phyloP scores from a whole-genome alignment of 2,329 filamentous ascomycete species.

The Colletotrichum falcatum region DNA sequence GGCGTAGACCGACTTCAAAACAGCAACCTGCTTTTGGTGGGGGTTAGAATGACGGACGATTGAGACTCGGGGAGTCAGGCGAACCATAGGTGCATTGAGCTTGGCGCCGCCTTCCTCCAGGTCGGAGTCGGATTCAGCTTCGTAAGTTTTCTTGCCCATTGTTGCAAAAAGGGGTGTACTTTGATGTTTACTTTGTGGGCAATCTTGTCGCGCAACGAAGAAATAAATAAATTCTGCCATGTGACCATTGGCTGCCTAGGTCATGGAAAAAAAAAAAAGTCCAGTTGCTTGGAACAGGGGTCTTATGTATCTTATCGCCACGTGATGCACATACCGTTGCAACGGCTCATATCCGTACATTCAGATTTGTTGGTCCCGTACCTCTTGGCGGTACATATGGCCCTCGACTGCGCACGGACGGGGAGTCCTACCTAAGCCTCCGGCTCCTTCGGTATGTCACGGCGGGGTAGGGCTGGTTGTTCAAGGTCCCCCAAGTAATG shows the following conservation, averaged over 20 bases:
- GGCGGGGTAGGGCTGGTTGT: conserved; percentile 28
- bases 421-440: conserved; percentile 7
- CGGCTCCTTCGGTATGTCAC: conserved; percentile 10
- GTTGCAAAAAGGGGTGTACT: background rate
- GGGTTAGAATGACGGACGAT: conserved; percentile 22
- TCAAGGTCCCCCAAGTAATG: background rate
- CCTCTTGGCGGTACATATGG: background rate
- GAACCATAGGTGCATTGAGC: conserved; percentile 30
- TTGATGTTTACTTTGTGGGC: background rate
- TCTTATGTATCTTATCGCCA: conserved; percentile 36
- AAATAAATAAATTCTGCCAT: conserved; percentile 20
- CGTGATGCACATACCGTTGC: conserved; percentile 9
- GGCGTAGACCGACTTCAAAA: conserved; percentile 16
- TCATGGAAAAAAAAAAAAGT: conserved; percentile 22
- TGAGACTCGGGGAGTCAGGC: conserved; percentile 13
- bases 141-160: conserved; percentile 29
- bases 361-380: background rate
- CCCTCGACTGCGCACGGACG: conserved; percentile 13
- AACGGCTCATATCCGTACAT: background rate
- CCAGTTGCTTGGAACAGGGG: conserved; percentile 17
- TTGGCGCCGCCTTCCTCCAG: conserved; percentile 35
- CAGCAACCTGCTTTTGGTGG: conserved; percentile 8
- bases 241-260: conserved; percentile 1
- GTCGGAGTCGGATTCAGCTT: conserved; percentile 29
- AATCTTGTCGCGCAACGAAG: background rate